Conservation (phyloP, 1,139 yeast species). For the Geotrichum reessii region DNA sequence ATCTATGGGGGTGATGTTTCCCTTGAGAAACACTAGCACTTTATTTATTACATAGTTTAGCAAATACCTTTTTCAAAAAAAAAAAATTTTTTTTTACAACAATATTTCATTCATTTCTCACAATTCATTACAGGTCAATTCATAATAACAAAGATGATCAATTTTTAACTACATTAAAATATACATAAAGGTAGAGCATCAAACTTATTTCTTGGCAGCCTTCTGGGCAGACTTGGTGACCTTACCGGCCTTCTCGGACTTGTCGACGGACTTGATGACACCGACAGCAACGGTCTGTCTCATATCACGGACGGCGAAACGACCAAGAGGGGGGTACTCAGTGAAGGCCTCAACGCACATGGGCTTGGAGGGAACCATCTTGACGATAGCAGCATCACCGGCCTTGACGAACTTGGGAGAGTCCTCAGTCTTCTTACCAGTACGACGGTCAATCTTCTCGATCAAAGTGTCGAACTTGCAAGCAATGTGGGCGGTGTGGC, state of each 20-base stretch:
- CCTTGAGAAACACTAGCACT: no score
- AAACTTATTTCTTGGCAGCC: conserved; percentile 91
- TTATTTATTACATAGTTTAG: no score
- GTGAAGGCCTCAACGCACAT: conserved; percentile 96
- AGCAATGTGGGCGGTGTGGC: conserved; percentile 95
- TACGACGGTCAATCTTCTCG: conserved; percentile 90
- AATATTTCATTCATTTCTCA: no score
- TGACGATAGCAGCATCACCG: conserved; percentile 91
- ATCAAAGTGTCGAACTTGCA: conserved; percentile 80
- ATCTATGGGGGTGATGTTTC: no score
- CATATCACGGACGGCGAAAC: conserved; percentile 98
- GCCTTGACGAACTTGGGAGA: conserved; percentile 83
- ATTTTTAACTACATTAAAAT: background rate
- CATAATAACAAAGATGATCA: background rate
- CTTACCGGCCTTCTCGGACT: conserved; percentile 94
- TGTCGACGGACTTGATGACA: conserved; percentile 97
- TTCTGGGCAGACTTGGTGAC: conserved; percentile 99
- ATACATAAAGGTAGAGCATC: background rate
- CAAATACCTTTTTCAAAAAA: no score
- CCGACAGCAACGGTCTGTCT: conserved; percentile 87
- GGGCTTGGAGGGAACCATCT: conserved; percentile 91
- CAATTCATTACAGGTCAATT: no score
- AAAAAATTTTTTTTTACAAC: no score
- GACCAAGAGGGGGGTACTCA: conserved; percentile 97
- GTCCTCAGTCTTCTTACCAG: conserved; percentile 83